A percentile compares a stretch with the other conserved stretches of the same genome.
These are phyloP conservation scores for Pyronema omphalodes DNA, from an alignment of 495 filamentous ascomycete genomes.

Conservation along the genomic window DNA sequence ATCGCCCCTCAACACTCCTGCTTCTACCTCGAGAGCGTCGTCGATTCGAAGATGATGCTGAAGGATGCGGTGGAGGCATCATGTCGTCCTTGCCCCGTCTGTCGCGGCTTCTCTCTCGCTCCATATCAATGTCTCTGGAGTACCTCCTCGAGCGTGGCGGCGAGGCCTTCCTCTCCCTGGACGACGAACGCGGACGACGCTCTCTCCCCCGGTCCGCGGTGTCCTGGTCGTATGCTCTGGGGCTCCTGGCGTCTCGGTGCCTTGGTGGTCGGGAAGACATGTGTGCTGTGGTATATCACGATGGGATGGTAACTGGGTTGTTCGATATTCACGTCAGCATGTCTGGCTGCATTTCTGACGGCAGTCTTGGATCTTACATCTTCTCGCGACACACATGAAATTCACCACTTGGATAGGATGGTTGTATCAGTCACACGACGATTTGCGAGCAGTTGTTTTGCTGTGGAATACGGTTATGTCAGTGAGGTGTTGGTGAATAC, in stretches of 20 bases:
- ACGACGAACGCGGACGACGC: conserved; percentile 1
- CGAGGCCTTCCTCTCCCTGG: conserved; percentile 2
- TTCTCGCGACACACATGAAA: conserved; percentile 1
- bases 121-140: not conserved
- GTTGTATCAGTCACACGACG: not conserved
- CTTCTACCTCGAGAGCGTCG: conserved; percentile 16
- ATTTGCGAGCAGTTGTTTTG: not conserved
- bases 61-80: not conserved
- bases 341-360: not conserved
- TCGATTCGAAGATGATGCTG: not conserved
- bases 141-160: not conserved
- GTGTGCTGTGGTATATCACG: not conserved
- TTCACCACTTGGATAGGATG: not conserved
- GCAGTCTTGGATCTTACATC: too few relatives aligned
- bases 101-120: not conserved
- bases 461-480: not conserved
- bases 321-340: conserved; percentile 2
- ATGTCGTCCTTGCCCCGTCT: not conserved
- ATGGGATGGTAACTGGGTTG: not conserved
- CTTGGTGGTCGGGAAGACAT: conserved; percentile 2
- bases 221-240: not conserved
- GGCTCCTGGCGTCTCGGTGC: conserved; percentile 1
- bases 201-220: conserved; percentile 3
- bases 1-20: conserved; percentile 20
- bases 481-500: not conserved